Base-by-base conservation (phyloP, 257 asterid species). In the Capsicum baccatum region DNA sequence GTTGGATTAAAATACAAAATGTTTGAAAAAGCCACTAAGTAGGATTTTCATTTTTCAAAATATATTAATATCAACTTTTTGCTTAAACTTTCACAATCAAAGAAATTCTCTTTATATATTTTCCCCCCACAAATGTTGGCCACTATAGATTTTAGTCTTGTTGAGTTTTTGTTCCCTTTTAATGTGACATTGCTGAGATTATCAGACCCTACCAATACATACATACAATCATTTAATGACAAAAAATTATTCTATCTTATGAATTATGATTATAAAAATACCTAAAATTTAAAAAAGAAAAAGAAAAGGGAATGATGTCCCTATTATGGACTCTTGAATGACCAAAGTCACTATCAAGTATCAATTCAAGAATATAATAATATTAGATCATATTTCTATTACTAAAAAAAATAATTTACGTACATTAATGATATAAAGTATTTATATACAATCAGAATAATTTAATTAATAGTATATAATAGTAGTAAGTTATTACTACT, bases 121-220 rank as follows among this genome's bases (percentile, higher is more conserved):
- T 73, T 21, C 3, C 2, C 48, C 35, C 64, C 81, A 3, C 13
- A 52, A 76, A 13, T 76, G 81, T 76, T 76, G 48, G 63, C 48
- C 81, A 76, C 17, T 76, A 26, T 16, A 76, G 13, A 26, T 26
- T 69, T 52, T 76, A 21, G 26, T 76, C 4, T 74, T 48, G 62
- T 26, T 12, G 81, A 52, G 81, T 52, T 52, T 74, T 50, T 52
- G 81, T 59, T 26, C 76, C 84, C 84, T 66, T 81, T 44, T 48
- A 81, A 19, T 47, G 84, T 81, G 78, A 81, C 84, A 62, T 44
- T 81, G 74, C 76, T 62, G 47, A 66, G 26, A 60, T 59, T 69
- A 66, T 48, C 60, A 81, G 84, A 44, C 76, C 84, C 70, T 81
- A 81, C 76, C 71, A 52, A 81, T 81, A 64, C 13, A 81, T 81